Percentiles rank a stretch among this genome's conserved stretches.
These are phyloP conservation scores for Nasturtium officinale DNA, from an alignment of 345 rosid species.

Conservation along the genomic window DNA sequence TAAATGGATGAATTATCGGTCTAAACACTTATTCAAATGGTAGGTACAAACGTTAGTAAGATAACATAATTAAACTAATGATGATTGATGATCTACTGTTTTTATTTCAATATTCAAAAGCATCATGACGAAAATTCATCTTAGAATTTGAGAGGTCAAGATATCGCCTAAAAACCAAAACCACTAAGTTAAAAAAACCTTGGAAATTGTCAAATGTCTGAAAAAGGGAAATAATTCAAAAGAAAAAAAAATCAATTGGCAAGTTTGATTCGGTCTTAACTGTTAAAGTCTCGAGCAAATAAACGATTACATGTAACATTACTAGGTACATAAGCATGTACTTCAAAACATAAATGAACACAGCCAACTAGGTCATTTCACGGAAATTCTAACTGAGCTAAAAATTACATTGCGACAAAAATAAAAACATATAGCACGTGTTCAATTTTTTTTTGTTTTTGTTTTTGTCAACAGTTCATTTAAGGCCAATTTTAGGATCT, in stretches of 20 bases:
- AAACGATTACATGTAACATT: conserved; percentile 13
- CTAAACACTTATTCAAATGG: neutral
- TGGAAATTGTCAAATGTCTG: conserved; percentile 35
- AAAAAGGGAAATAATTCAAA: conserved; percentile 22
- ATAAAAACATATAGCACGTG: too few relatives aligned
- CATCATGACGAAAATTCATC: conserved; percentile 9
- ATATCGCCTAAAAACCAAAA: conserved; percentile 12
- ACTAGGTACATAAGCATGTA: conserved; percentile 12
- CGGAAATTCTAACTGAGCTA: neutral
- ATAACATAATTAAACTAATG: neutral
- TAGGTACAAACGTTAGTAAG: neutral
- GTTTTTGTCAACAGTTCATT: too few relatives aligned
- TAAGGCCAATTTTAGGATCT: neutral
- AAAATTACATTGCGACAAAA: neutral
- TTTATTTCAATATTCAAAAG: neutral
- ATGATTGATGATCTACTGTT: neutral
- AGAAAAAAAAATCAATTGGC: neutral
- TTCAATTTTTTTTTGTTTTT: too few relatives aligned
- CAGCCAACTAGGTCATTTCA: neutral
- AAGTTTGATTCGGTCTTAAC: conserved; percentile 41
- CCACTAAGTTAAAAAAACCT: conserved; percentile 32
- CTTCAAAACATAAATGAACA: neutral
- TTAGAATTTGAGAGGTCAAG: neutral
- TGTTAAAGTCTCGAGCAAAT: conserved; percentile 34
- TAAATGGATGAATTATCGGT: neutral